These are phyloP conservation scores for Luffa aegyptiaca DNA, from an alignment of 306 rosid genomes.

Conservation along the genomic window DNA sequence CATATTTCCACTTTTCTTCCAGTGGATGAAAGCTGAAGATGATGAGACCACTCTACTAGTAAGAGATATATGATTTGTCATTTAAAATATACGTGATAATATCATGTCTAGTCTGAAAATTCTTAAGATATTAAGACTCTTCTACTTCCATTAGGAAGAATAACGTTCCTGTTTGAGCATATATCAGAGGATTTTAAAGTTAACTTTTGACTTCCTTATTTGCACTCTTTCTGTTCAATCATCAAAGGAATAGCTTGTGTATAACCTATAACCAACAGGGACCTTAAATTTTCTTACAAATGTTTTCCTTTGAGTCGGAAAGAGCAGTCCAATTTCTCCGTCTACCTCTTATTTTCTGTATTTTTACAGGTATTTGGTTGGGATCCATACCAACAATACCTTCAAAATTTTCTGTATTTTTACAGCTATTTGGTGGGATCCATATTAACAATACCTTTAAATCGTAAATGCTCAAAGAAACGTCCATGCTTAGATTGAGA, in stretches of 20 bases:
- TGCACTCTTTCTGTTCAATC: background rate
- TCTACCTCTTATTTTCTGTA: background rate
- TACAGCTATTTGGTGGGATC: background rate
- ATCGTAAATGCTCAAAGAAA: background rate
- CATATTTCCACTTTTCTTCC: conserved; percentile 77
- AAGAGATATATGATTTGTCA: conserved; percentile 19
- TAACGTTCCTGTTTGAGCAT: background rate
- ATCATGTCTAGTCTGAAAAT: background rate
- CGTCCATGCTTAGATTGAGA: background rate
- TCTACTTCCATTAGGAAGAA: background rate
- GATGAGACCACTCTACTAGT: conserved; percentile 72
- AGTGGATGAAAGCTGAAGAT: conserved; percentile 89
- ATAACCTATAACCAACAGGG: background rate
- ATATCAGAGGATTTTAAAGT: background rate
- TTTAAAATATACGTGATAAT: background rate
- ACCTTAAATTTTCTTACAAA: background rate
- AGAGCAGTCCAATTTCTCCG: background rate
- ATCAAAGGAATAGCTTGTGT: background rate
- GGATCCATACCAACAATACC: background rate
- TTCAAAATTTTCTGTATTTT: background rate
- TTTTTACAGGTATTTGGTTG: background rate
- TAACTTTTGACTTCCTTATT: background rate
- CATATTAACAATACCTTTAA: background rate
- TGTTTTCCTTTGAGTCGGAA: background rate
- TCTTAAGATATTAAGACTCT: background rate